phyloP scores from a whole-genome alignment of 2,329 filamentous ascomycete genomes.

The Emmonsia crescens region DNA sequence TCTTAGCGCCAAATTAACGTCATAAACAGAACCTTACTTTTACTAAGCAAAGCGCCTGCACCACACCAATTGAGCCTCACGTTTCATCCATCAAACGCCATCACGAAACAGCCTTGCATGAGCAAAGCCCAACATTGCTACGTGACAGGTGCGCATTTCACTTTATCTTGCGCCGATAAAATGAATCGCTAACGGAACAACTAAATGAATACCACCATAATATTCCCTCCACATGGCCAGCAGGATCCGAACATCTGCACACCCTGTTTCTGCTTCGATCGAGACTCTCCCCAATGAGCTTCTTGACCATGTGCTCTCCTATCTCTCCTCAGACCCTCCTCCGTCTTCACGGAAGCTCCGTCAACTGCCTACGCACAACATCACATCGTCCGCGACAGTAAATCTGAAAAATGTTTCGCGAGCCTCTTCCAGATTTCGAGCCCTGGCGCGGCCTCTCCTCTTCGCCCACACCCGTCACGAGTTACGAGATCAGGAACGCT shows the following conservation, averaged over 20 bases:
- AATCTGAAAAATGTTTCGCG: slow-evolving; percentile 47
- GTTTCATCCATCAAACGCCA: not conserved
- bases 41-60: not conserved
- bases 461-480: slow-evolving; percentile 45
- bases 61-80: not conserved
- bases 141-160: not conserved
- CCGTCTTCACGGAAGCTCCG: slow-evolving; percentile 38
- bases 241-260: not conserved
- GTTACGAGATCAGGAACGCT: slow-evolving; percentile 23
- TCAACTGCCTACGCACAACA: slow-evolving; percentile 38
- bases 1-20: too few relatives aligned
- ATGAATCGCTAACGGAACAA: not conserved
- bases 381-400: slow-evolving; percentile 30
- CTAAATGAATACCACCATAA: not conserved
- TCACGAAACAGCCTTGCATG: not conserved
- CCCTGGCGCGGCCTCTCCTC: slow-evolving; percentile 42
- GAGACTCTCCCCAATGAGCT: slow-evolving; percentile 50
- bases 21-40: too few relatives aligned
- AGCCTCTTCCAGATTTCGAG: slow-evolving; percentile 45
- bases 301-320: slow-evolving; percentile 46
- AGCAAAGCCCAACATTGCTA: not conserved
- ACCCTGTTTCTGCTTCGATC: slow-evolving; percentile 9
- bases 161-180: not conserved
- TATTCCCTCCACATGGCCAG: slow-evolving; percentile 1
- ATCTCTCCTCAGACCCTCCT: slow-evolving; percentile 43